Conservation (phyloP, 768 basidiomycete species). For the Lentinula aciculospora region DNA sequence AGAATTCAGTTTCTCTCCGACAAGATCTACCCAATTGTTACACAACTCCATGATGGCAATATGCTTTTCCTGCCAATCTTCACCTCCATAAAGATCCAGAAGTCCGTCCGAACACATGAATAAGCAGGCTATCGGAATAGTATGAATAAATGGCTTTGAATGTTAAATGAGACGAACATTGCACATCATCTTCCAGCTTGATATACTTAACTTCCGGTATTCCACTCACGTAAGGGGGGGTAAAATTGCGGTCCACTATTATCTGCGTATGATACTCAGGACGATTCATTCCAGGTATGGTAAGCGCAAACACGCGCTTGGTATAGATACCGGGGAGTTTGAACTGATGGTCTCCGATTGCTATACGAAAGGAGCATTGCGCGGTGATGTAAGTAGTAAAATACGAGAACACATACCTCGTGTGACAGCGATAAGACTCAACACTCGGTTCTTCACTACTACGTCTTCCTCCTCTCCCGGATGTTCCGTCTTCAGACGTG, state of each 20-base stretch:
- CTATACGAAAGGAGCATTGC: conserved; percentile 19
- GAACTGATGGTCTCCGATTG: conserved; percentile 50
- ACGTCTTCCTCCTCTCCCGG: conserved; percentile 38
- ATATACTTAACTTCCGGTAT: conserved; percentile 37
- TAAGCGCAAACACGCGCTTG: conserved; percentile 36
- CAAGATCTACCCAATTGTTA: conserved; percentile 30
- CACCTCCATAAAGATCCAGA: conserved; percentile 34
- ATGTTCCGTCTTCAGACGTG: conserved; percentile 37
- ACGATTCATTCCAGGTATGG: conserved; percentile 22
- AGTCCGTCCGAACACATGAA: conserved; percentile 52
- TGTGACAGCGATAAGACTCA: conserved; percentile 53
- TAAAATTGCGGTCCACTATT: conserved; percentile 39
- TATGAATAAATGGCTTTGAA: neutral
- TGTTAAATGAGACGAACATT: neutral
- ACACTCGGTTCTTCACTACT: conserved; percentile 38
- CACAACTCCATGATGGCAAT: conserved; percentile 17
- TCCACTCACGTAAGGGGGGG: conserved; percentile 50
- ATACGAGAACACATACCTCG: conserved; percentile 29
- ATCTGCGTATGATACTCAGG: conserved; percentile 20
- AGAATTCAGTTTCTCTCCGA: conserved; percentile 13
- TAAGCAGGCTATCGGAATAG: conserved; percentile 23
- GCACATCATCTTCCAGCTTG: conserved; percentile 16
- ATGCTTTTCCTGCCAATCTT: conserved; percentile 20
- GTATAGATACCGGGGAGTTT: conserved; percentile 47
- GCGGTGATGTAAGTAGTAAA: neutral